Base-by-base conservation (phyloP, 2,329 filamentous ascomycete species). In the Dactylonectria macrodidyma region DNA sequence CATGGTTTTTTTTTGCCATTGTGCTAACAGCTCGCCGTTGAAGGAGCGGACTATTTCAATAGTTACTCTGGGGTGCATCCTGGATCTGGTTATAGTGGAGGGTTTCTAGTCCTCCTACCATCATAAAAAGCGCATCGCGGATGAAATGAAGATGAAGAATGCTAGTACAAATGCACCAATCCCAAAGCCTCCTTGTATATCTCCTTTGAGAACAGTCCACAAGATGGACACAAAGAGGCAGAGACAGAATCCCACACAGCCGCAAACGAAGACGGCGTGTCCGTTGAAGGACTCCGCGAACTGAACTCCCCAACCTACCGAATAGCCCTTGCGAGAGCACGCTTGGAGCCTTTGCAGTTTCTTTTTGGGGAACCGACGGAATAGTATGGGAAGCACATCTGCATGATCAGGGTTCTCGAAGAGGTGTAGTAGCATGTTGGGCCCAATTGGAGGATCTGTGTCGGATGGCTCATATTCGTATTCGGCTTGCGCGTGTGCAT, bases 381-480 rank as follows among this genome's bases (percentile, higher is more conserved):
- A 69, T 1, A 69, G n/a, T 1, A 69, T 38, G 5, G 61, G 65
- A 2, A 67, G 34, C 1, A 68, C 54, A 0, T 61, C 57, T 0
- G 67, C 65, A n/a, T 69, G 67, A 1, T 59, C 33, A 1, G 65
- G 68, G 4, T 70, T 68, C 16, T 70, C 67, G 7, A 70, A 59
- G 0, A 68, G 52, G n/a, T 65, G 67, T 1, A 41, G 60, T 3
- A 67, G n/a, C 0, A 68, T 30, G 1, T 68, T 70, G 0, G 50
- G 5, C 0, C 65, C 61, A 1, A 70, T 65, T 1, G 67, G 67
- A 3, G 67, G 66, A 22, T 60, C 59, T 1, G 66, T 66, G 2
- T 63, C 62, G 7, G 48, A 52, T n/a, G 59, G 62, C 34, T 70
- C 68, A 12, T 62, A 55, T 14, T 54, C 65, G 10, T 65, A 69